Evolutionary conservation across 306 rosid genomes (phyloP), one percentile per base, ranked within the genome.

Genomic region (Cucumis cinereus): DNA sequence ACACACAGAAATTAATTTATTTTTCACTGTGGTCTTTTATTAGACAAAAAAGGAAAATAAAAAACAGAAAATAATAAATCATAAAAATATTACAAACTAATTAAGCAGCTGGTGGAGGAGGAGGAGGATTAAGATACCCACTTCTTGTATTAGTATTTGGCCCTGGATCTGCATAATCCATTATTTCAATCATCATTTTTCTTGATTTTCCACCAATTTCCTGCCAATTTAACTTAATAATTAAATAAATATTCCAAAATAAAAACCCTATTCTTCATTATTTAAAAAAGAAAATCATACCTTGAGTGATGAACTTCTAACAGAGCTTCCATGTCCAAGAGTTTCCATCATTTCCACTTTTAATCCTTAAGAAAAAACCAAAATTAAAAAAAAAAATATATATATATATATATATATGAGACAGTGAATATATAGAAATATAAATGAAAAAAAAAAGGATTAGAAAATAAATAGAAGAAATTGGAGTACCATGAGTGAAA

Each of bases 151-250:
- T 90, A 14, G 66, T 86, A 78, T 93, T 93, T 58, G 98, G 92
- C 74, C 79, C 81, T 52, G 98, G 98, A 0, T 87, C 93, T 43
- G 78, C 24, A 81, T 93, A 93, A 76, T 93, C 98, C 88, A 73
- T 84, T 14, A 82, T 45, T 50, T 66, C 87, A n/a, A 67, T 19
- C 73, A 67, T 67, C 73, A 67, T 54, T 22, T 45, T 35, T 75
- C 82, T 79, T 19, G 73, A 38, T 58, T 74, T 77, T 54, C 57
- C 58, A 10, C 38, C 80, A 83, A 3, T 24, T 76, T 56, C 86
- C 96, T 93, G 84, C 19, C 3, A 30, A 30, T 0, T 30, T 30
- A 30, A 30, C 35, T 3, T 5, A 30, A 30, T 30, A 30, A 30
- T 30, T 0, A 30, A 30, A 30, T 30, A 2, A 3, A 3, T 30